Percentiles rank a stretch among this genome's conserved stretches.
Evolutionary conservation across 2,329 filamentous ascomycete genomes (phyloP).

Genomic region (Orbilia quercus): DNA sequence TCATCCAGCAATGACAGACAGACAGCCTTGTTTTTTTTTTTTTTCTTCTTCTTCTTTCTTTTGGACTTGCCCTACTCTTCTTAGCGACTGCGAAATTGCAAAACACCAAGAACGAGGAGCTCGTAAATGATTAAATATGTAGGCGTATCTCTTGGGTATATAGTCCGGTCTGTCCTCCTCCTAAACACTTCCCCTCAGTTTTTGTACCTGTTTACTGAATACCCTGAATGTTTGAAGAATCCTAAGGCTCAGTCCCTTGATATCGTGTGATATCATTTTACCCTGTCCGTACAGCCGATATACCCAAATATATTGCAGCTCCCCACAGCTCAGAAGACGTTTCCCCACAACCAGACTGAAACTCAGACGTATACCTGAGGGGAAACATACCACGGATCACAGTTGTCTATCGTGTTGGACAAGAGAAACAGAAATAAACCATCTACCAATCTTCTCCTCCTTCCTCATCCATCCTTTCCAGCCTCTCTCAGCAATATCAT

Average conservation of each 20-base stretch:
- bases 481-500: too few species aligned
- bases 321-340: not conserved
- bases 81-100: conserved; percentile 1
- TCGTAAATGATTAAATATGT: conserved; percentile 1
- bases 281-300: too few species aligned
- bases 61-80: not conserved
- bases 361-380: not conserved
- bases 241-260: too few species aligned
- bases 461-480: too few species aligned
- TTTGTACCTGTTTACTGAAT: not conserved
- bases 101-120: conserved; percentile 10
- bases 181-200: not conserved
- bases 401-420: not conserved
- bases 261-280: too few species aligned
- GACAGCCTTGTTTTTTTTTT: not conserved
- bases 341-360: not conserved
- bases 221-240: too few species aligned
- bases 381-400: not conserved
- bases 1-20: conserved; percentile 42
- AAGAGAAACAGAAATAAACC: not conserved
- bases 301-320: too few species aligned
- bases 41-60: too few species aligned
- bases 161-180: not conserved
- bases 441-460: not conserved
- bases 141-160: not conserved